Evolutionary conservation across 495 filamentous ascomycete genomes (phyloP).

Genomic region (Penicillium verhagenii): DNA sequence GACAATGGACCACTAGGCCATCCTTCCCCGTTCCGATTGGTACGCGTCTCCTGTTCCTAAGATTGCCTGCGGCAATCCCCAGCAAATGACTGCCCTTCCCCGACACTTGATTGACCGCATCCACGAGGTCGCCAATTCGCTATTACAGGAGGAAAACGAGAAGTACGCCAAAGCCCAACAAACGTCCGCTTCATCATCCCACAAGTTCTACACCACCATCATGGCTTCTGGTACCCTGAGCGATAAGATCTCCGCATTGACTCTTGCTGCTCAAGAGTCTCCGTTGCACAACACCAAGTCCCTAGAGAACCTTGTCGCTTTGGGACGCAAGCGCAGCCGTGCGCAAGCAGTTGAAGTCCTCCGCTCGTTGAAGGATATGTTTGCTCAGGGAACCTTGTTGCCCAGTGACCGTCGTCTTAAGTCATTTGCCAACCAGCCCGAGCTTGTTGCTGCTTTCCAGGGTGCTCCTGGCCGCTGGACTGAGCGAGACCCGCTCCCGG

Average conservation of each 20-base stretch:
- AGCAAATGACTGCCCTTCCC: constrained; percentile 50
- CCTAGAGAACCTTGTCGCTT: constrained; percentile 73
- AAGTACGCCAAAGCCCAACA: constrained; percentile 55
- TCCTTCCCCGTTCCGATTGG: constrained; percentile 84
- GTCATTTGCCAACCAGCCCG: constrained; percentile 76
- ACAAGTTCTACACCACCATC: constrained; percentile 93
- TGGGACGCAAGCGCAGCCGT: constrained; percentile 86
- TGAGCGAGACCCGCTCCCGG: constrained; percentile 63
- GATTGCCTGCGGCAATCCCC: constrained; percentile 40
- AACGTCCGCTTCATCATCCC: constrained; percentile 67
- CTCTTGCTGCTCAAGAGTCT: constrained; percentile 90
- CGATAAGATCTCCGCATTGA: constrained; percentile 94
- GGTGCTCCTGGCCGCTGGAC: constrained; percentile 59
- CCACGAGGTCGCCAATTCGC: constrained; percentile 67
- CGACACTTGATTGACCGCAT: constrained; percentile 65
- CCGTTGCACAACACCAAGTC: constrained; percentile 88
- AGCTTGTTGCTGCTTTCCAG: constrained; percentile 66
- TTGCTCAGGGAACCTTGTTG: constrained; percentile 81
- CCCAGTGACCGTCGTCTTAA: constrained; percentile 78
- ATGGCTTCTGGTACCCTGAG: constrained; percentile 95
- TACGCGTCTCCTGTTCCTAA: constrained; percentile 63
- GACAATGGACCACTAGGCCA: constrained; percentile 47
- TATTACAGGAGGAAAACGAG: constrained; percentile 72
- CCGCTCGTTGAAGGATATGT: constrained; percentile 87
- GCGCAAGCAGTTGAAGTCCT: constrained; percentile 92